These are phyloP conservation scores for Phytophthora sojae DNA, from an alignment of 352 stramenopile genomes.

Conservation along the genomic window DNA sequence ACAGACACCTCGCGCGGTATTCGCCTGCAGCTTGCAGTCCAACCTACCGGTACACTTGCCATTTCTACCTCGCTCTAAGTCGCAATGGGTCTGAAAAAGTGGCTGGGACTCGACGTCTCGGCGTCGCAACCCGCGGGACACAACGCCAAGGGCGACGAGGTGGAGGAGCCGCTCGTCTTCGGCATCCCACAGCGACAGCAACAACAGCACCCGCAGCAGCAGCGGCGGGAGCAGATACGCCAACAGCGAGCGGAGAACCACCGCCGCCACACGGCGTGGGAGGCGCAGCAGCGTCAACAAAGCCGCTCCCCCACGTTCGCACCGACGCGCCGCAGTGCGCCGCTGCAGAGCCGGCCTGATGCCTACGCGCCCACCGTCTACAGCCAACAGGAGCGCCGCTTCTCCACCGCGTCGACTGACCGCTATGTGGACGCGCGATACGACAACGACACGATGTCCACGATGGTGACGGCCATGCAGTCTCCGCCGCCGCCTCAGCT, in stretches of 20 bases:
- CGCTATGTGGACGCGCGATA: constrained; percentile 28
- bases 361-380: not conserved
- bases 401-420: constrained; percentile 31
- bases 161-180: constrained; percentile 25
- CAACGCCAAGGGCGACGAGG: constrained; percentile 22
- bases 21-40: too few relatives aligned
- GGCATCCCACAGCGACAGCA: constrained; percentile 5
- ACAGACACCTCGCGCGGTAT: too few relatives aligned
- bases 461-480: constrained; percentile 40
- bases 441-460: constrained; percentile 35
- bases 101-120: constrained; percentile 61
- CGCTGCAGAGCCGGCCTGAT: constrained; percentile 8
- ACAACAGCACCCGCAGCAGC: constrained; percentile 7
- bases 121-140: constrained; percentile 36
- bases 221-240: not conserved
- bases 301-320: constrained; percentile 12
- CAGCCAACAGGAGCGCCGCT: constrained; percentile 18
- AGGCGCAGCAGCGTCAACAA: constrained; percentile 18
- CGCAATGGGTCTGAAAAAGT: constrained; percentile 72
- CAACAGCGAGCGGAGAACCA: constrained; percentile 23
- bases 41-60: not conserved
- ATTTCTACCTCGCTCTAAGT: not conserved
- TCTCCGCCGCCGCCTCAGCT: constrained; percentile 19
- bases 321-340: constrained; percentile 14
- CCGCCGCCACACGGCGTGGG: constrained; percentile 37